These are phyloP conservation scores for Venturia oleaginea DNA, from an alignment of 2,329 filamentous ascomycete genomes.

Conservation along the genomic window DNA sequence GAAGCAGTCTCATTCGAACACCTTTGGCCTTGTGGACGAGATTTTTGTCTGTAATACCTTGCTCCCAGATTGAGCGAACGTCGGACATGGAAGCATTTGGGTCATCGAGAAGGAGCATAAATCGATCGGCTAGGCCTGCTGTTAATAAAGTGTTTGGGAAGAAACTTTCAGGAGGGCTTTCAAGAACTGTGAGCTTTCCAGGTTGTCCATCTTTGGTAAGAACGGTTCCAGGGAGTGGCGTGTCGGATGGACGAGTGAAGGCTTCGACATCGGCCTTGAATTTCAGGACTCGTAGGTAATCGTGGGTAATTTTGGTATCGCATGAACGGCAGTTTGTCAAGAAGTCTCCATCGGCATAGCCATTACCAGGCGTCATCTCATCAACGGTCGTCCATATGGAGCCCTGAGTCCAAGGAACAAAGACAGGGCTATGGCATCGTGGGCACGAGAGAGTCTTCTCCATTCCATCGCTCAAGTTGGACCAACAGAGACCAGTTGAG, in stretches of 20 bases:
- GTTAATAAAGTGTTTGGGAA: constrained; percentile 34
- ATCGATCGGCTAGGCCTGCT: constrained; percentile 34
- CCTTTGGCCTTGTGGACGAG: constrained; percentile 13
- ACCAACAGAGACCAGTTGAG: constrained; percentile 47
- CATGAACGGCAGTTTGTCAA: constrained; percentile 44
- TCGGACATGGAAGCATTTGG: constrained; percentile 18
- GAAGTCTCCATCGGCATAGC: constrained; percentile 54
- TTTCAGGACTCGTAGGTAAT: constrained; percentile 51
- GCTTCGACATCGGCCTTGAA: constrained; percentile 48
- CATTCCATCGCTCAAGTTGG: constrained; percentile 45
- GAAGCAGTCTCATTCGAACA: constrained; percentile 8
- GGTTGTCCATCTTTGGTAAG: constrained; percentile 8
- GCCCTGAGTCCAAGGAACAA: constrained; percentile 51
- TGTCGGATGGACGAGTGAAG: constrained; percentile 25
- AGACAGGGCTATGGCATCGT: constrained; percentile 35
- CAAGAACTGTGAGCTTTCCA: constrained; percentile 51
- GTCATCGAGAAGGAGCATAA: constrained; percentile 27
- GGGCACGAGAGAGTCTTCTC: constrained; percentile 48
- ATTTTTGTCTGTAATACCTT: constrained; percentile 7
- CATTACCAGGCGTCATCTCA: constrained; percentile 37
- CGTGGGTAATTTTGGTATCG: constrained; percentile 41
- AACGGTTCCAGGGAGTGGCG: constrained; percentile 10
- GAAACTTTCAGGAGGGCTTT: constrained; percentile 47
- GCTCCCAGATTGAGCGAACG: constrained; percentile 13
- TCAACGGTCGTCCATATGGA: constrained; percentile 31